Evolutionary conservation across 768 basidiomycete genomes (phyloP), one percentile per base, ranked within the genome.

Genomic region (Myochromella boudieri): DNA sequence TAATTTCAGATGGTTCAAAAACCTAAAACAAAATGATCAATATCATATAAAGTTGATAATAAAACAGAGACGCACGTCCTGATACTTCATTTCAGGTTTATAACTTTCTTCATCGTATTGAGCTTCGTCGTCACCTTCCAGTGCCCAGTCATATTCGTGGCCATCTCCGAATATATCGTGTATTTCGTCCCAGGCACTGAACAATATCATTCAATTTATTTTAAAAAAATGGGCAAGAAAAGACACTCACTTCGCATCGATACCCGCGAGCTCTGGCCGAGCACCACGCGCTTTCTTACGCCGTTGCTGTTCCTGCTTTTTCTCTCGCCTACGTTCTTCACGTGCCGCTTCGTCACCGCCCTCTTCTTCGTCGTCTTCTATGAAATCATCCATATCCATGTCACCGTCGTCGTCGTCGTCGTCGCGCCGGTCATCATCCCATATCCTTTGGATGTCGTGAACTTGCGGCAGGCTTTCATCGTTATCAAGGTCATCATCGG

Each of bases 1-100:
- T 83, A 61, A 99, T 98, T 71, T 97, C 94, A 9, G 95, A 89
- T 0, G 97, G 97, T 62, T 99, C 97, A 56, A 98, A 99, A 51
- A 98, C 92, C 94, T 98, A 57, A 10, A 40, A 27, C n/a, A 52
- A 14, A 45, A 26, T 46, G 44, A 37, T 38, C 31, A 41, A 20
- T 36, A 18, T 21, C 18, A 37, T 21, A 37, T 10, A 31, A 10
- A 29, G 40, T 48, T 46, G 39, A 27, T 40, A 31, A 25, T 45
- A 44, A n/a, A 4, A 33, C 4, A 6, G 7, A 21, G 12, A 58
- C 69, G 37, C 55, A 95, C 91, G 63, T 97, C 93, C 52, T 86
- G 83, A 58, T 91, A 91, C 61, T 78, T 86, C 76, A 88, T 88
- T 43, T 91, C 87, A 7, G 76, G 71, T 57, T 89, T 91, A n/a